Evolutionary conservation across 2,329 filamentous ascomycete genomes (phyloP), one percentile per base, ranked within the genome.

Genomic region (Aspergillus eucalypticola): DNA sequence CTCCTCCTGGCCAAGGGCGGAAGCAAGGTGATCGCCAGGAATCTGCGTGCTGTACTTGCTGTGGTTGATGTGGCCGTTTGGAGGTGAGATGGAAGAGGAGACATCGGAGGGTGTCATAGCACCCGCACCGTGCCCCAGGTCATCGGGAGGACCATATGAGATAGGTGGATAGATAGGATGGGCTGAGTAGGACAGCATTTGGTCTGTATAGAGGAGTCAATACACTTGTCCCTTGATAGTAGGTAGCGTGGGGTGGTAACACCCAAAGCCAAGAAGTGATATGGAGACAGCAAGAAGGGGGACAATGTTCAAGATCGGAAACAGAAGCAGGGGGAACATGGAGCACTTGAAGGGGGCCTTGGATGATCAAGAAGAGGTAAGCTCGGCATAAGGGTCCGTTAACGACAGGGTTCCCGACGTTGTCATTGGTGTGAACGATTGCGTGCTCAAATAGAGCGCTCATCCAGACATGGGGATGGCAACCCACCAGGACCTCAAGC

Each of bases 1-100:
- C 64, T 92, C 90, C 75, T 93, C 90, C 52, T 89, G 84, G 67
- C 78, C 84, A 61, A 87, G 65, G 49, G 83, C 77, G 58, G 70
- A 73, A 76, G 82, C 74, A 56, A 76, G 71, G 38, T 72, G 74
- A 58, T 77, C 74, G 29, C 75, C 72, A 2, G 75, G 64, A 42
- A 76, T 73, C 19, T 71, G 69, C 38, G 74, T 77, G 67, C 73
- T 76, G 71, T 77, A 77, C 61, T 76, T 76, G 66, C 61, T 73
- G 68, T 75, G 75, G 59, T 73, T 73, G 69, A 77, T 68, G 50
- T 72, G 70, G 27, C 75, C 75, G 58, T 75, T 77, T 39, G 75
- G 75, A 13, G 75, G 75, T 25, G 75, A 77, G 63, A 77, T 77
- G 49, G 75, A 77, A n/a, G 73, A 75, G 1, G 75, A 77, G 58